Evolutionary conservation across 1,284 basidiomycete genomes (phyloP), one percentile per base, ranked within the genome.

Genomic region (Violaceomyces palustris): DNA sequence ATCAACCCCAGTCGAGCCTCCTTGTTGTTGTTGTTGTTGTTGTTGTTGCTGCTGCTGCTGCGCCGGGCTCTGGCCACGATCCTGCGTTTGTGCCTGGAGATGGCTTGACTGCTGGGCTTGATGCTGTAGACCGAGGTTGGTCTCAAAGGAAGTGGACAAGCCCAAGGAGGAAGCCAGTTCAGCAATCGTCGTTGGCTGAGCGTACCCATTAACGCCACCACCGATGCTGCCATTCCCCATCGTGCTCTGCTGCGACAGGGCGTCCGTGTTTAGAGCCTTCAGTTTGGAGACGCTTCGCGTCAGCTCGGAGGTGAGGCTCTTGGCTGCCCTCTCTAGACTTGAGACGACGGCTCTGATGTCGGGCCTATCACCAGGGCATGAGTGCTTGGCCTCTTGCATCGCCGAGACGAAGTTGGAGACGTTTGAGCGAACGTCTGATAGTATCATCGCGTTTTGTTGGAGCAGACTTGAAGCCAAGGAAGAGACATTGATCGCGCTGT

Each of bases 301-400:
- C n/a, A 59, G 51, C 31, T 59, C 51, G 8, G 48, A 42, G 11
- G 21, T 41, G 7, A 59, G 39, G 10, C 42, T 21, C 17, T 52
- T 45, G 14, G 47, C 42, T 1, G 56, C 51, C 17, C 48, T 39
- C 27, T 59, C 56, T 23, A 59, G 40, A 1, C 44, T 28, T 8
- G 44, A 38, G 3, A 59, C 45, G 4, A 59, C 35, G 15, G 50
- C 46, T 24, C 51, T 50, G 15, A 59, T 40, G 25, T 59, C 56
- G 22, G 35, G 42, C 4, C 51, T 38, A 24, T 59, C 56, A 4
- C 37, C 22, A 2, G 56, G 56, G 0, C 40, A 44, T 2, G 45
- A 41, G 14, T 54, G 51, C 28, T 54, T 54, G 18, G 48, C 56
- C 1, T 54, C 51, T 2, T 49, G 45, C 19, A 59, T 14, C 1